Percentiles rank a stretch among this genome's conserved stretches.
These are phyloP conservation scores for Saccharomyces hybrid DNA, from an alignment of 1,139 yeast genomes.

Conservation along the genomic window DNA sequence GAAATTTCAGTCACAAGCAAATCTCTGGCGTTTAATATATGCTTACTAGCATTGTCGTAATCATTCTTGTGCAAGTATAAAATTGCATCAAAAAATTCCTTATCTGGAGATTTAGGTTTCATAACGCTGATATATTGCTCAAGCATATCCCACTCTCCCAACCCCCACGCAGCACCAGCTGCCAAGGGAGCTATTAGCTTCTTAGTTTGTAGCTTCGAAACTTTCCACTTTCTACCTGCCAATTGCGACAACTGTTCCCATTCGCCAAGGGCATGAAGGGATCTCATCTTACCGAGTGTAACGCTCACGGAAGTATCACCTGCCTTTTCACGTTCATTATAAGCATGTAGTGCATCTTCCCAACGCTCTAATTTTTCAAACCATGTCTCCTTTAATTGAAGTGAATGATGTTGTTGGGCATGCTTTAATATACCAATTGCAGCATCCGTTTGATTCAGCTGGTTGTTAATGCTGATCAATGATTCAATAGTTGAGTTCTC, in stretches of 20 bases:
- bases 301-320: constrained; percentile 55
- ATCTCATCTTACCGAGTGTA: constrained; percentile 96
- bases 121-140: constrained; percentile 84
- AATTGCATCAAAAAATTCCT: constrained; percentile 90
- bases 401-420: constrained; percentile 88
- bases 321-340: constrained; percentile 59
- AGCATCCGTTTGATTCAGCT: constrained; percentile 93
- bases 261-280: constrained; percentile 94
- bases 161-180: constrained; percentile 98
- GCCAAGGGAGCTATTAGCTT: constrained; percentile 93
- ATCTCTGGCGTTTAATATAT: constrained; percentile 81
- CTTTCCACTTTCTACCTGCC: constrained; percentile 81
- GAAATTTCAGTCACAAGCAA: constrained; percentile 87
- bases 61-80: constrained; percentile 78
- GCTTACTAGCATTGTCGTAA: constrained; percentile 72
- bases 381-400: constrained; percentile 95
- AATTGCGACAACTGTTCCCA: constrained; percentile 90
- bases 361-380: constrained; percentile 93
- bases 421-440: constrained; percentile 95
- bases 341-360: constrained; percentile 95
- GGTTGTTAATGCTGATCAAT: constrained; percentile 85
- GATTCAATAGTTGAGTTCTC: constrained; percentile 89
- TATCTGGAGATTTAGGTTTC: constrained; percentile 89
- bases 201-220: constrained; percentile 62
- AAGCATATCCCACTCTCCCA: constrained; percentile 96